phyloP scores from a whole-genome alignment of 805 yeast genomes.

The Saturnispora saitoi region DNA sequence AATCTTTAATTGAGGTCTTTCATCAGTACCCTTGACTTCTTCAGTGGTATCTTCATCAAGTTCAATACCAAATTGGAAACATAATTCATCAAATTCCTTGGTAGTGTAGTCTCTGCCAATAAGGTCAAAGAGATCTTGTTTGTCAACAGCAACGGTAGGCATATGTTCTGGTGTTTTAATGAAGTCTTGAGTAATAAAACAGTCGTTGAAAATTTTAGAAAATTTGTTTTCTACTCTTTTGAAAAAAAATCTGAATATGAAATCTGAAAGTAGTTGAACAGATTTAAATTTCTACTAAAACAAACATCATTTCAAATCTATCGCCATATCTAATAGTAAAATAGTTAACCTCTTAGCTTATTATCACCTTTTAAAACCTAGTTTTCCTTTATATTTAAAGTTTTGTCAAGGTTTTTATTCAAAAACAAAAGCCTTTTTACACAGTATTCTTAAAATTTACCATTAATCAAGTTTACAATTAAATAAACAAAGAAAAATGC shows the following conservation, averaged over 20 bases:
- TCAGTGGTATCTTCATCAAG: constrained; percentile 95
- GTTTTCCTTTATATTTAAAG: no score
- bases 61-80: constrained; percentile 96
- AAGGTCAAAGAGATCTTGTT: constrained; percentile 79
- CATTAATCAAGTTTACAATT: no score
- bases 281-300: no score
- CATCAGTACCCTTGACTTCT: constrained; percentile 57
- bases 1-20: constrained; percentile 93
- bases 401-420: no score
- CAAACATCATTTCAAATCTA: no score
- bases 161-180: constrained; percentile 31
- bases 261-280: no score
- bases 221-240: neutral
- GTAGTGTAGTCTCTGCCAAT: constrained; percentile 66
- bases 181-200: neutral
- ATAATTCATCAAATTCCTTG: constrained; percentile 91
- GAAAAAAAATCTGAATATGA: neutral
- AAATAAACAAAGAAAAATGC: no score
- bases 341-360: no score
- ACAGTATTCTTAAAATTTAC: no score
- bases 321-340: no score
- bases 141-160: constrained; percentile 97
- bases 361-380: no score
- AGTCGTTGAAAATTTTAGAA: neutral
- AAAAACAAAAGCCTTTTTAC: no score